Percentiles rank a stretch among this genome's conserved stretches.
These are phyloP conservation scores for Monilinia fructigena DNA, from an alignment of 2,329 filamentous ascomycete genomes.

Conservation along the genomic window DNA sequence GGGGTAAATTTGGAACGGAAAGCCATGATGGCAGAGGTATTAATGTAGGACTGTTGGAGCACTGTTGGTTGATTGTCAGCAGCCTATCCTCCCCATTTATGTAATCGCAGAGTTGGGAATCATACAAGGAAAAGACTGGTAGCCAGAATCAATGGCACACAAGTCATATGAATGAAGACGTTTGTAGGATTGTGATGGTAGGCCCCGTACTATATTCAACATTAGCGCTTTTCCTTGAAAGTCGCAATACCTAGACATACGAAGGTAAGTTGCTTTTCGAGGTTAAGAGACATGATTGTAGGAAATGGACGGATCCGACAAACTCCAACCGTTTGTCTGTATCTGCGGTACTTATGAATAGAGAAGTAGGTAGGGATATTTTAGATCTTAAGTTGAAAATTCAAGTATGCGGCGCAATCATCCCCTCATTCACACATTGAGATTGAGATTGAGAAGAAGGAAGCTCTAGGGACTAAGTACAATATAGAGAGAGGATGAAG, in stretches of 20 bases:
- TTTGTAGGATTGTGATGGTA: constrained; percentile 81
- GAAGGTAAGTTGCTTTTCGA: constrained; percentile 80
- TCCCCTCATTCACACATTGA: constrained; percentile 14
- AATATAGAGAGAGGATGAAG: not conserved
- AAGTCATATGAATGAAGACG: constrained; percentile 74
- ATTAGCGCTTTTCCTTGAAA: constrained; percentile 24
- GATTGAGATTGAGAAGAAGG: not conserved
- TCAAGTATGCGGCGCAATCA: constrained; percentile 8
- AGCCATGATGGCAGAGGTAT: constrained; percentile 66
- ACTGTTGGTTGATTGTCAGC: constrained; percentile 45
- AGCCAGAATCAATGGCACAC: constrained; percentile 73
- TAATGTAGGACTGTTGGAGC: constrained; percentile 60
- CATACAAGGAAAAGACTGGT: constrained; percentile 69
- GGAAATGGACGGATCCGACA: not conserved
- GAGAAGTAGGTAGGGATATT: not conserved
- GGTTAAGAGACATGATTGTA: constrained; percentile 62
- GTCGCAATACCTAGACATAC: constrained; percentile 52
- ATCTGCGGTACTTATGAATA: not conserved
- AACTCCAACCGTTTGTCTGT: not conserved
- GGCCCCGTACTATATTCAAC: constrained; percentile 66
- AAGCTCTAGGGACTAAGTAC: not conserved
- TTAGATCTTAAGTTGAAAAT: not conserved
- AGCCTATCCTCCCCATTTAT: not conserved
- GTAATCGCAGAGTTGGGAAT: not conserved
- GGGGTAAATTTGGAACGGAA: constrained; percentile 63